Evolutionary conservation across 345 rosid genomes (phyloP).

Genomic region (Mercurialis annua): DNA sequence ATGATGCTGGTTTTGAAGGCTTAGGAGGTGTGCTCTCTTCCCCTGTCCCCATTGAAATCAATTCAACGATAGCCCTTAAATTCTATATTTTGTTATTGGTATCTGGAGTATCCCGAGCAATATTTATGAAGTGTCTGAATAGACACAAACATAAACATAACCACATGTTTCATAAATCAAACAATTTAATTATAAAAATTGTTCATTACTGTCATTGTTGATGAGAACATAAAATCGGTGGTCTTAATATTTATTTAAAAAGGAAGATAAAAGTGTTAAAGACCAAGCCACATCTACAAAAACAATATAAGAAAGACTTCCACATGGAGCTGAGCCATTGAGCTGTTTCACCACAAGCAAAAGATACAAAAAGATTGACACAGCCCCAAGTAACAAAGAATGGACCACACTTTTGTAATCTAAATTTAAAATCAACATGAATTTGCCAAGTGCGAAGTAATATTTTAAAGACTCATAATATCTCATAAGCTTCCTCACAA

Average conservation of each 20-base stretch:
- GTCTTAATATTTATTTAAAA: background rate
- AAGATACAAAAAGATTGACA: background rate
- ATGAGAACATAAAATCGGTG: background rate
- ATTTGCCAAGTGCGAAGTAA: background rate
- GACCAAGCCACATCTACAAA: background rate
- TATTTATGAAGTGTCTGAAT: slow-evolving; percentile 29
- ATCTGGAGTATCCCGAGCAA: background rate
- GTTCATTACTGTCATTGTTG: background rate
- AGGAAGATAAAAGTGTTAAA: background rate
- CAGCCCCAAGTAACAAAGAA: background rate
- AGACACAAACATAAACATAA: slow-evolving; percentile 15
- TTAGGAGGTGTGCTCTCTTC: slow-evolving; percentile 70
- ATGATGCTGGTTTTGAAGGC: slow-evolving; percentile 66
- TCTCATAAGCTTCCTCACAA: background rate
- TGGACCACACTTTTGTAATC: background rate
- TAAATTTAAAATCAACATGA: background rate
- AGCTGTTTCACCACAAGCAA: background rate
- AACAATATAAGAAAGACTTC: background rate
- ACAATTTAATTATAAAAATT: slow-evolving; percentile 3
- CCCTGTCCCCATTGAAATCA: slow-evolving; percentile 60
- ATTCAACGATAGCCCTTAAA: background rate
- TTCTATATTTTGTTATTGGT: slow-evolving; percentile 18
- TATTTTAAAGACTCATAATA: background rate
- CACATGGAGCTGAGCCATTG: background rate
- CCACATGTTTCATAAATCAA: slow-evolving; percentile 14